Base-by-base conservation (phyloP, 441 rosid species). In the Theobroma grandiflorum region DNA sequence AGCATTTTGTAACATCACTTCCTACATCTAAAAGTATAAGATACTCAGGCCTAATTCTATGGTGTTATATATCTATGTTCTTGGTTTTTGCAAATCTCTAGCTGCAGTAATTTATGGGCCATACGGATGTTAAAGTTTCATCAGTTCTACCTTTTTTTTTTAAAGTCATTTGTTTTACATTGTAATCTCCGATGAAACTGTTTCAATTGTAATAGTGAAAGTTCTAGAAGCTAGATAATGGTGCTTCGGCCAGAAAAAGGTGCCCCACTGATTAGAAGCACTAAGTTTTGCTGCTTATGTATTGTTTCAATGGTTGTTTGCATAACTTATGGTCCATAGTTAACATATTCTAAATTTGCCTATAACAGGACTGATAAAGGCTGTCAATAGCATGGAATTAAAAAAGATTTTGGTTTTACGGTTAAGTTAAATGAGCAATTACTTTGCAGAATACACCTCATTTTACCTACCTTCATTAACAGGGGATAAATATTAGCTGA, bases 21-120 rank as follows among this genome's bases (percentile, higher is more conserved):
- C n/a, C 62, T 18, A 53, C 47, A 18, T 72, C 75, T 35, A 52
- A 71, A 72, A 72, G 6, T 53, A 72, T 35, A 55, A 53, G 63
- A 10, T 72, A 53, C 53, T 9, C 63, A 53, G 33, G 47, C 49
- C 10, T 6, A 37, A 72, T 16, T 52, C 53, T 40, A 7, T 40
- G 22, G n/a, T 18, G 16, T 45, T 53, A 53, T 18, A 53, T 22
- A 52, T 72, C 37, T 72, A 61, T 52, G 45, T 18, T n/a, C 18
- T 37, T 53, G 45, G 63, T 72, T 11, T 33, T 72, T 72, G 5
- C 63, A 72, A 53, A n/a, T 20, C 63, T 72, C 47, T 72, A 4
- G 5, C 4, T 72, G 63, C 61, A 18, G 62, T 22, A 15, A 22
- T n/a, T 9, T 8, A 20, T 40, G 9, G 53, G 52, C 35, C 10